Evolutionary conservation across 768 basidiomycete genomes (phyloP).

Genomic region (Phanerochaete carnosa): DNA sequence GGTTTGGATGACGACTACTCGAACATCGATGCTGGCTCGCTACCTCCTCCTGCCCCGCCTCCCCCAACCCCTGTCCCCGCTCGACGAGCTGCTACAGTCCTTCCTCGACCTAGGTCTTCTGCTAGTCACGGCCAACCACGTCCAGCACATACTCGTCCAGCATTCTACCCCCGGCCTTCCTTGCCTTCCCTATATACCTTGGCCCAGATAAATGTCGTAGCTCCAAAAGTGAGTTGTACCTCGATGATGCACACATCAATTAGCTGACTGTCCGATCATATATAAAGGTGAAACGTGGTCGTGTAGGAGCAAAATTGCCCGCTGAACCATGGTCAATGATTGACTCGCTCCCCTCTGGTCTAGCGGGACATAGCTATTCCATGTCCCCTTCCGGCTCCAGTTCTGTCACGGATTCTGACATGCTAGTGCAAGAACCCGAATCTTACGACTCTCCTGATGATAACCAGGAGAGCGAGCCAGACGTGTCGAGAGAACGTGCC

Average conservation of each 20-base stretch:
- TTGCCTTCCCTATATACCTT: conserved; percentile 40
- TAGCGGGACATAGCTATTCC: background rate
- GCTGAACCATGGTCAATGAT: conserved; percentile 10
- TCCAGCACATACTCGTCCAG: conserved; percentile 40
- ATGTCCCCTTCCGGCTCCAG: background rate
- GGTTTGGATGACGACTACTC: background rate
- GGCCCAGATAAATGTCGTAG: conserved; percentile 31
- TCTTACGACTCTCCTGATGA: background rate
- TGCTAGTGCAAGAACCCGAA: background rate
- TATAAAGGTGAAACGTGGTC: conserved; percentile 12
- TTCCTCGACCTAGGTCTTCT: conserved; percentile 30
- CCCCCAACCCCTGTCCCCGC: conserved; percentile 16
- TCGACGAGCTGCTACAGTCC: conserved; percentile 8
- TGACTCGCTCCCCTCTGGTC: background rate
- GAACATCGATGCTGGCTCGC: background rate
- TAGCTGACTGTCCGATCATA: background rate
- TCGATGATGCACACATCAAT: background rate
- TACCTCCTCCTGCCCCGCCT: conserved; percentile 9
- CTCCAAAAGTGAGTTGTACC: conserved; percentile 33
- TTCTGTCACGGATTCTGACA: background rate
- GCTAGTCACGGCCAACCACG: conserved; percentile 32
- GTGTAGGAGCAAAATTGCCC: conserved; percentile 13
- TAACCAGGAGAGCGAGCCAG: background rate
- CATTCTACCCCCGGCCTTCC: conserved; percentile 38
- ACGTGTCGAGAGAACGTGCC: background rate